Percentiles rank a stretch among this genome's conserved stretches.
These are phyloP conservation scores for Exsudoporus floridanus DNA, from an alignment of 1,284 basidiomycete species.

Conservation along the genomic window DNA sequence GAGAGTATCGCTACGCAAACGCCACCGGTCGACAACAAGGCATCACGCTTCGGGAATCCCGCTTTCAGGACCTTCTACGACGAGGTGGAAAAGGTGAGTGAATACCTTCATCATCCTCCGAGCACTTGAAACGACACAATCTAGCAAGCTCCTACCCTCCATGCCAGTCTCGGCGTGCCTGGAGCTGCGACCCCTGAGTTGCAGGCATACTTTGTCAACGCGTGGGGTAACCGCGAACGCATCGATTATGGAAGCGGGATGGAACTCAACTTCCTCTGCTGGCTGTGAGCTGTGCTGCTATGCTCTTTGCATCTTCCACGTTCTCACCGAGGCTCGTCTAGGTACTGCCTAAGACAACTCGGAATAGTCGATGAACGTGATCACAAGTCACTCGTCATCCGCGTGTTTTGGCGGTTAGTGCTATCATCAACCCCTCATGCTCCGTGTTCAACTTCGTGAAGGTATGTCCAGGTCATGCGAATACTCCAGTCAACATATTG, in stretches of 20 bases:
- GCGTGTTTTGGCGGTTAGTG: constrained; percentile 85
- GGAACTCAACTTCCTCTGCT: constrained; percentile 97
- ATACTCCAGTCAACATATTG: constrained; percentile 92
- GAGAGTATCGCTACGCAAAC: constrained; percentile 66
- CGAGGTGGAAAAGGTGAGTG: constrained; percentile 65
- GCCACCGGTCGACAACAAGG: constrained; percentile 88
- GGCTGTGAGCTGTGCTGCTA: constrained; percentile 72
- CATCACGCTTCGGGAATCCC: constrained; percentile 95
- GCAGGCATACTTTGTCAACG: constrained; percentile 79
- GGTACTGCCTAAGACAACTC: constrained; percentile 80
- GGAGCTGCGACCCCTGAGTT: constrained; percentile 64
- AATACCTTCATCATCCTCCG: neutral
- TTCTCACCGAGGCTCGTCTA: constrained; percentile 33
- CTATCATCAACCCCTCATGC: neutral
- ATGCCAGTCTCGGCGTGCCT: constrained; percentile 61
- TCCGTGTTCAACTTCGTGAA: constrained; percentile 32
- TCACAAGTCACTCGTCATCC: constrained; percentile 75
- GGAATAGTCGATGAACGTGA: constrained; percentile 69
- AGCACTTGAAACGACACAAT: neutral
- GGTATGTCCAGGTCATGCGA: constrained; percentile 90
- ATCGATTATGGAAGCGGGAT: constrained; percentile 99
- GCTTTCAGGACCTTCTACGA: constrained; percentile 94
- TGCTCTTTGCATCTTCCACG: neutral
- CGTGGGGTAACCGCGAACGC: constrained; percentile 89
- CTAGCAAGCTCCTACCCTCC: constrained; percentile 51